Conservation (phyloP, 306 rosid genomes). For the Prunus mume region DNA sequence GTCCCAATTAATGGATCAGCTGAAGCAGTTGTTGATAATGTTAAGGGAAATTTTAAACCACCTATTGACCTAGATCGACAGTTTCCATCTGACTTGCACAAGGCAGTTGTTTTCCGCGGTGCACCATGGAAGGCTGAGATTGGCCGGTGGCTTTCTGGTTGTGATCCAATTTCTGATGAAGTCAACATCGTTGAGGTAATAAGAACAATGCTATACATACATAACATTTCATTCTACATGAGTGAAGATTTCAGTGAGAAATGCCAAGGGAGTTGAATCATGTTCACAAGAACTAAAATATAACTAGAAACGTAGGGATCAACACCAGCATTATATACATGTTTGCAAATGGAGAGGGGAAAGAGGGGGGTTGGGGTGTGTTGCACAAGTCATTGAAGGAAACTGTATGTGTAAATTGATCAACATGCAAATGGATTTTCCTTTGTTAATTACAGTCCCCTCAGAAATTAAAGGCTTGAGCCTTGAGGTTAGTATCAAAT, state of each 20-base stretch:
- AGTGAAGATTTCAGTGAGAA: not conserved
- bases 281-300: not conserved
- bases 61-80: conserved; percentile 39
- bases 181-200: conserved; percentile 79
- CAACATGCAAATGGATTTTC: not conserved
- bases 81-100: conserved; percentile 64
- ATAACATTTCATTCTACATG: not conserved
- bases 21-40: conserved; percentile 25
- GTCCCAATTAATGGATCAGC: conserved; percentile 38
- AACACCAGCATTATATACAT: not conserved
- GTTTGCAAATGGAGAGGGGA: not conserved
- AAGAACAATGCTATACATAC: not conserved
- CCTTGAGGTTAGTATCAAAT: conserved; percentile 13
- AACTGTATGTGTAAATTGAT: not conserved
- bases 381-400: not conserved
- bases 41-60: conserved; percentile 28
- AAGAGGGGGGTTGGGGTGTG: not conserved
- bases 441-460: not conserved
- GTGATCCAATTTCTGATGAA: conserved; percentile 53
- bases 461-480: conserved; percentile 15
- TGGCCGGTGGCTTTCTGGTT: conserved; percentile 89
- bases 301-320: not conserved
- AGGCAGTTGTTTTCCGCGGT: conserved; percentile 62
- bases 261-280: not conserved
- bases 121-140: conserved; percentile 93